Evolutionary conservation across 139 green algal genomes (phyloP).

Genomic region (Astrephomene gubernaculifera): DNA sequence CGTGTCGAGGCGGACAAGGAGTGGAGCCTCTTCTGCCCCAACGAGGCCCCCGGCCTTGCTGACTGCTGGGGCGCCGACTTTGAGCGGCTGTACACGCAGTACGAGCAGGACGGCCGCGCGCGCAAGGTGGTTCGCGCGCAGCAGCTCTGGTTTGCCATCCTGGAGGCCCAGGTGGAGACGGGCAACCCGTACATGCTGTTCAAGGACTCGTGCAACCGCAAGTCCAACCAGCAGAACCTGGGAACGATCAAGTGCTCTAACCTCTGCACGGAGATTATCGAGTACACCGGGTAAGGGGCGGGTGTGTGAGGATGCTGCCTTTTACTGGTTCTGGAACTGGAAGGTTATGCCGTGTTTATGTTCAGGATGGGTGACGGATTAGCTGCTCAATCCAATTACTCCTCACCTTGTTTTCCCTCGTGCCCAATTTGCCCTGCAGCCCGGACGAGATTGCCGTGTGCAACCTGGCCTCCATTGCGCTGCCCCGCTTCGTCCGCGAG

Average conservation of each 20-base stretch:
- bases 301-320: too few relatives aligned
- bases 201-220: constrained; percentile 98
- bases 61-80: constrained; percentile 97
- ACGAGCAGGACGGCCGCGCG: constrained; percentile 84
- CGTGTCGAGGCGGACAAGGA: constrained; percentile 86
- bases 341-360: too few relatives aligned
- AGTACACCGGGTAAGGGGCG: constrained; percentile 84
- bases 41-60: constrained; percentile 94
- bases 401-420: too few relatives aligned
- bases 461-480: constrained; percentile 98
- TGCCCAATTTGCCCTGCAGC: background rate
- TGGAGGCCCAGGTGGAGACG: constrained; percentile 98
- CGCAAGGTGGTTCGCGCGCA: constrained; percentile 91
- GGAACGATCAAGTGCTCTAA: constrained; percentile 99
- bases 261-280: constrained; percentile 99
- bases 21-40: constrained; percentile 98
- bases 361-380: too few relatives aligned
- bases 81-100: constrained; percentile 87
- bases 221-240: constrained; percentile 89
- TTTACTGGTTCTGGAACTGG: too few relatives aligned
- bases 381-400: too few relatives aligned
- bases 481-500: constrained; percentile 86
- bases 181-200: constrained; percentile 99
- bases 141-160: constrained; percentile 98
- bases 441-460: constrained; percentile 97